Percentiles rank a stretch among this genome's conserved stretches.
These are phyloP conservation scores for Coccomyxa subellipsoidea DNA, from an alignment of 163 green algal genomes.

Conservation along the genomic window DNA sequence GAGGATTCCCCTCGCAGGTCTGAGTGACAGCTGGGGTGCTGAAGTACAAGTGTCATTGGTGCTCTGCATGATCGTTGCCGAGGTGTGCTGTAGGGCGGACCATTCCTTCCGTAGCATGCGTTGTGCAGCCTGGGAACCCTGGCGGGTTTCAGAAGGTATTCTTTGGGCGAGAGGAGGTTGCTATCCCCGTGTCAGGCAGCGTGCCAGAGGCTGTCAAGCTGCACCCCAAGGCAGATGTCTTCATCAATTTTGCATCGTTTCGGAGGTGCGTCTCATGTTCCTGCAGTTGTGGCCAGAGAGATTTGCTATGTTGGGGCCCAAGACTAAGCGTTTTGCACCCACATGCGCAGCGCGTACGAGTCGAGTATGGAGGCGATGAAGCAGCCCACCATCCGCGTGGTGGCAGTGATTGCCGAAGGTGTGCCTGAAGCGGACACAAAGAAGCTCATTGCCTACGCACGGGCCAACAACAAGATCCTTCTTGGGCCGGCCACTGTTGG, in stretches of 20 bases:
- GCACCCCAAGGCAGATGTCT: constrained; percentile 84
- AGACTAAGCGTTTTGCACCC: too few relatives aligned
- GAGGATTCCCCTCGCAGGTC: too few relatives aligned
- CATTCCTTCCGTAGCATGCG: constrained; percentile 81
- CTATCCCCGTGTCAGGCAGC: constrained; percentile 79
- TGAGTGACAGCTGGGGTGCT: too few relatives aligned
- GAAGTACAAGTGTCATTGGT: too few relatives aligned
- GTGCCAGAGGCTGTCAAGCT: constrained; percentile 66
- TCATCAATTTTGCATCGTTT: constrained; percentile 95
- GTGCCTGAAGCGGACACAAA: constrained; percentile 93
- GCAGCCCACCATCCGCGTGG: constrained; percentile 78
- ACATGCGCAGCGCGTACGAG: constrained; percentile 67
- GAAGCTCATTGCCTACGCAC: constrained; percentile 81
- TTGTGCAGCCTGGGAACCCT: constrained; percentile 80
- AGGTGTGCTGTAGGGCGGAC: constrained; percentile 51
- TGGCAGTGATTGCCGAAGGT: constrained; percentile 92
- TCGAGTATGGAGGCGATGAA: constrained; percentile 86
- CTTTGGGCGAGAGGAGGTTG: constrained; percentile 88
- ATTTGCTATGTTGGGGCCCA: background rate
- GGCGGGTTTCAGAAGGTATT: constrained; percentile 93
- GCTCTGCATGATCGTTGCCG: background rate
- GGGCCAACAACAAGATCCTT: constrained; percentile 87
- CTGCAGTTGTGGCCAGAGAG: background rate
- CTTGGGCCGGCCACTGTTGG: constrained; percentile 92
- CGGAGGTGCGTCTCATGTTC: constrained; percentile 49